Evolutionary conservation across 345 rosid species (phyloP), one percentile per base, ranked within the genome.

Genomic region (Citrus glauca): DNA sequence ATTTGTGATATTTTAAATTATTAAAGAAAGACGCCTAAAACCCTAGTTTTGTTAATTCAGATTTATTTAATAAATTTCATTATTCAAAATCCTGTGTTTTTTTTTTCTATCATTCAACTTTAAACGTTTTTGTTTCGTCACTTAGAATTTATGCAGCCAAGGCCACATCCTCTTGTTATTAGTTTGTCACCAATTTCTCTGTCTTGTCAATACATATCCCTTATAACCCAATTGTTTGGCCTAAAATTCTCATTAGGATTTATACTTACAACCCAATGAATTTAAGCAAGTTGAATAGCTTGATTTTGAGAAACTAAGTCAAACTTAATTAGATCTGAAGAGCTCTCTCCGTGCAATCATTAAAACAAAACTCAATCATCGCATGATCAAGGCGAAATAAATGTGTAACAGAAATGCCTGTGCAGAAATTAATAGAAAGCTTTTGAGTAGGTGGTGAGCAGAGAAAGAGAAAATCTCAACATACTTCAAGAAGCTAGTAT

Each of bases 361-460:
- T 27, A 13, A 56, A 68, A 40, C 32, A 38, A 40, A 73, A 37
- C 67, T 7, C 57, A 9, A 61, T 48, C 45, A 75, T 76, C 79
- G 78, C 66, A 56, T 24, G 17, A 76, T 76, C 72, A 76, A 22
- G 71, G 60, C 76, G 56, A 70, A 71, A 71, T 56, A 38, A 80
- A 80, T 75, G 82, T 38, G 33, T 19, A 77, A 66, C 79, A 55
- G 55, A 74, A 74, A 63, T 38, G 72, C 66, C 66, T 53, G 79
- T 66, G 78, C 9, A 4, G 73, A 76, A 66, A 56, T 76, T 67
- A 76, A 76, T 67, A 55, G 28, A 56, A 55, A 35, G 56, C 9
- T 76, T 67, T 9, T 33, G 72, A 56, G 79, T 76, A n/a, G 79
- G 73, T 76, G 79, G 73, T 76, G 72, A 27, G 50, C 4, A 22